Conservation (phyloP, 2,329 filamentous ascomycete genomes). For the Colletotrichum endophyticum region DNA sequence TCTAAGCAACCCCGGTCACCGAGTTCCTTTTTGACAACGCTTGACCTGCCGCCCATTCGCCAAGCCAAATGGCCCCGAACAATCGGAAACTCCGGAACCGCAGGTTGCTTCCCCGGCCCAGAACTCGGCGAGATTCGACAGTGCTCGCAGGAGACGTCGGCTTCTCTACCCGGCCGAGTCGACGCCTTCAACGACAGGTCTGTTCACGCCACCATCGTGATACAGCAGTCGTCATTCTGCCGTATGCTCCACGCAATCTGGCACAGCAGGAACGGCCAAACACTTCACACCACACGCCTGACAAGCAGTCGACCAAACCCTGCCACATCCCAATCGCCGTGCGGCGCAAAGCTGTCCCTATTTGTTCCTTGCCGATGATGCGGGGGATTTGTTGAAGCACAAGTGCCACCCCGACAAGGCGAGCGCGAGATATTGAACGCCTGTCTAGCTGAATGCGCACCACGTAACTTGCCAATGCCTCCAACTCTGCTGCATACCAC, state of each 20-base stretch:
- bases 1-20: slow-evolving; percentile 10
- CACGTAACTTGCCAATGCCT: not conserved
- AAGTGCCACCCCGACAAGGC: not conserved
- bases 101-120: slow-evolving; percentile 9
- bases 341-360: not conserved
- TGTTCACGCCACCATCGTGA: not conserved
- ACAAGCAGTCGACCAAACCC: not conserved
- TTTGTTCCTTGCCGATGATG: not conserved
- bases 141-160: not conserved
- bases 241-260: not conserved
- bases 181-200: not conserved
- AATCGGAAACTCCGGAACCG: slow-evolving; percentile 12
- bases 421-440: not conserved
- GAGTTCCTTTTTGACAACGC: not conserved
- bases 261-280: not conserved
- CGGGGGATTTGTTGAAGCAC: not conserved
- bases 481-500: not conserved
- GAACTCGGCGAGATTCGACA: slow-evolving; percentile 10
- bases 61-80: slow-evolving; percentile 16
- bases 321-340: not conserved
- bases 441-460: not conserved
- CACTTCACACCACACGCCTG: not conserved
- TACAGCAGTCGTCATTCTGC: not conserved
- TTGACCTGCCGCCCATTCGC: not conserved
- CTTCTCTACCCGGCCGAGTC: slow-evolving; percentile 10